These are phyloP conservation scores for Mycosphaerelloides madeirae DNA, from an alignment of 2,329 filamentous ascomycete species.

Conservation along the genomic window DNA sequence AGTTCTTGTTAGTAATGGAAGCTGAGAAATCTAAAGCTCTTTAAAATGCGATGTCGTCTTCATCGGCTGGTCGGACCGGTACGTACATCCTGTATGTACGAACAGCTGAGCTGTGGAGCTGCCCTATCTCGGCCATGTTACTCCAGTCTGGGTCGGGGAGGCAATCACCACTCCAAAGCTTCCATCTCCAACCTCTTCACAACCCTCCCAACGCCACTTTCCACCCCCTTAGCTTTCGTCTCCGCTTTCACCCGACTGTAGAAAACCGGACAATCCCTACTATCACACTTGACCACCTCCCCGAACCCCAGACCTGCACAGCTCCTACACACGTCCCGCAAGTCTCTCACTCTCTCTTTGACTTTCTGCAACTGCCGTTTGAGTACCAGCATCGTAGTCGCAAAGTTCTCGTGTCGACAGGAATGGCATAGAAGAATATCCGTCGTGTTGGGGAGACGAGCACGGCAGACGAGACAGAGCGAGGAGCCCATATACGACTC, in stretches of 20 bases:
- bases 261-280: constrained; percentile 87
- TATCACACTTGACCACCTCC: constrained; percentile 82
- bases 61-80: too few relatives aligned
- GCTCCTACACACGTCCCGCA: constrained; percentile 70
- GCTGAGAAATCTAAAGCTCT: too few relatives aligned
- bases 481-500: constrained; percentile 87
- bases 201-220: constrained; percentile 37
- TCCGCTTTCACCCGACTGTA: constrained; percentile 68
- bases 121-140: too few relatives aligned
- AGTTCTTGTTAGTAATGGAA: too few relatives aligned
- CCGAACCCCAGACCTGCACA: constrained; percentile 69
- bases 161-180: not conserved
- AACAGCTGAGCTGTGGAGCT: too few relatives aligned
- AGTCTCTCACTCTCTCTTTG: constrained; percentile 59
- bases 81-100: too few relatives aligned
- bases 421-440: constrained; percentile 51
- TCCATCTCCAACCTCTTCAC: constrained; percentile 39
- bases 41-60: too few relatives aligned
- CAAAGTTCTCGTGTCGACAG: constrained; percentile 50
- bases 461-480: constrained; percentile 70
- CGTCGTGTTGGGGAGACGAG: constrained; percentile 46
- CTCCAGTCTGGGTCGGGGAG: too few relatives aligned
- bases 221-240: constrained; percentile 41
- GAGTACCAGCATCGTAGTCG: constrained; percentile 62
- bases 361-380: constrained; percentile 57